Percentiles rank a stretch among this genome's conserved stretches.
Evolutionary conservation across 139 green algal species (phyloP).

Genomic region (Coelastrella sp.): DNA sequence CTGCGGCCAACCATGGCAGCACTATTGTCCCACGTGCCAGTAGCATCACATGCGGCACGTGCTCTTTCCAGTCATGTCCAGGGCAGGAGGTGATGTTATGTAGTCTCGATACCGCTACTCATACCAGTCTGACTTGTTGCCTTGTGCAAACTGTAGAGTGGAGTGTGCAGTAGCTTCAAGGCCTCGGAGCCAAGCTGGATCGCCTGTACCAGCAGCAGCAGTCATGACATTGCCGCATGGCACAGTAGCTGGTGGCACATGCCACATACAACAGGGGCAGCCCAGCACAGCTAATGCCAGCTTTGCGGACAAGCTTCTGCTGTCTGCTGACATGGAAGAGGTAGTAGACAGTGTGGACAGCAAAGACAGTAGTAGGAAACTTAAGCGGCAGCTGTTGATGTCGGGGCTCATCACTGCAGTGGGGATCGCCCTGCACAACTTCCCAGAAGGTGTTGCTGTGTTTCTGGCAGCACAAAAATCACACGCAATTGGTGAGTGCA

Average conservation of each 20-base stretch:
- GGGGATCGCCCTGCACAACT: constrained; percentile 91
- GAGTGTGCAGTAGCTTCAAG: constrained; percentile 1
- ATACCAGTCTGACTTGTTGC: too few species aligned
- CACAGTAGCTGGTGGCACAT: neutral
- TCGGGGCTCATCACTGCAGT: constrained; percentile 81
- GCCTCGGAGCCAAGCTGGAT: neutral
- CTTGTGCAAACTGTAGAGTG: neutral
- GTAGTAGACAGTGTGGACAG: neutral
- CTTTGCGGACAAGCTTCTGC: neutral
- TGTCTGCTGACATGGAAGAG: neutral
- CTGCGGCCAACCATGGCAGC: too few species aligned
- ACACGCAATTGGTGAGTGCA: constrained; percentile 23
- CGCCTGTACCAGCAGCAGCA: neutral
- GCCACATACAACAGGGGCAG: neutral
- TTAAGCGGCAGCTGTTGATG: constrained; percentile 60
- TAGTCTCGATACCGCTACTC: too few species aligned
- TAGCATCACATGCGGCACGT: too few species aligned
- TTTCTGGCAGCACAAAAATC: constrained; percentile 75
- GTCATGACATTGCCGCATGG: neutral
- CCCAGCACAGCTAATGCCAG: neutral
- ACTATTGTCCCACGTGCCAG: too few species aligned
- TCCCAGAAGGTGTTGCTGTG: constrained; percentile 81
- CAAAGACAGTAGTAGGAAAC: constrained; percentile 15
- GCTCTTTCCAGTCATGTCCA: too few species aligned
- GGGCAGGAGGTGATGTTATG: too few species aligned